Evolutionary conservation across 352 stramenopile genomes (phyloP).

Genomic region (Lagenidium sp.): DNA sequence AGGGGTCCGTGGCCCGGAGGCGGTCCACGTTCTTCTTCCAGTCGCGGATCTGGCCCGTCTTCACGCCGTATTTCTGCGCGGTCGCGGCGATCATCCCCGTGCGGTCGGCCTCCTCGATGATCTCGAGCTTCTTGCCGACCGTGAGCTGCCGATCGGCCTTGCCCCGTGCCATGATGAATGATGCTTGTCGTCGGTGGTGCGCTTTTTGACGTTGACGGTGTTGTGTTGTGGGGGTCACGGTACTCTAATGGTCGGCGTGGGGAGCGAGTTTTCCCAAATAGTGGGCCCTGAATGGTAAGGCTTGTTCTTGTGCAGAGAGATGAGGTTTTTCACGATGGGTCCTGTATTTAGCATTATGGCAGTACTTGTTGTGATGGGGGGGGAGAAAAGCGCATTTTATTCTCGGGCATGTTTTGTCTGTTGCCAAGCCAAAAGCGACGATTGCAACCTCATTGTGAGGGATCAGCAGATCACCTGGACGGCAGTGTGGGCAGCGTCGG

Average conservation of each 20-base stretch:
- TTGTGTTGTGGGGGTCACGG: neutral
- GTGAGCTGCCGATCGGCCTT: conserved; percentile 74
- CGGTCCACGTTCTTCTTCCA: conserved; percentile 85
- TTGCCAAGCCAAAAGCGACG: no score
- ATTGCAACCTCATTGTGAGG: no score
- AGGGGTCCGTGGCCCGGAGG: conserved; percentile 65
- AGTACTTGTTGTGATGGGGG: no score
- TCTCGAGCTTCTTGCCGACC: conserved; percentile 86
- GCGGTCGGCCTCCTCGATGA: conserved; percentile 79
- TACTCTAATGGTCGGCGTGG: neutral
- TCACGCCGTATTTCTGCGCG: conserved; percentile 81
- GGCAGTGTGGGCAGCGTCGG: no score
- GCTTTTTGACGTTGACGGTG: no score
- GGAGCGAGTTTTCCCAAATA: conserved; percentile 7
- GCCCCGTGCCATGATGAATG: conserved; percentile 64
- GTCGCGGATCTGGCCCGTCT: conserved; percentile 81
- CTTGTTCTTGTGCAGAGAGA: no score
- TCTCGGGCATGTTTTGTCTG: no score
- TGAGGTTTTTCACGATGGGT: neutral
- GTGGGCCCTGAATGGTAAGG: neutral
- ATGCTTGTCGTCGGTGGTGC: no score
- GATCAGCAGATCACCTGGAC: no score
- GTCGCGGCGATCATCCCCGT: conserved; percentile 68
- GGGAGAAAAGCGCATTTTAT: no score
- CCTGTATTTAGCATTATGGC: neutral